These are phyloP conservation scores for Entomophthora muscae DNA, from an alignment of 371 early-diverging fungal species.

Conservation along the genomic window DNA sequence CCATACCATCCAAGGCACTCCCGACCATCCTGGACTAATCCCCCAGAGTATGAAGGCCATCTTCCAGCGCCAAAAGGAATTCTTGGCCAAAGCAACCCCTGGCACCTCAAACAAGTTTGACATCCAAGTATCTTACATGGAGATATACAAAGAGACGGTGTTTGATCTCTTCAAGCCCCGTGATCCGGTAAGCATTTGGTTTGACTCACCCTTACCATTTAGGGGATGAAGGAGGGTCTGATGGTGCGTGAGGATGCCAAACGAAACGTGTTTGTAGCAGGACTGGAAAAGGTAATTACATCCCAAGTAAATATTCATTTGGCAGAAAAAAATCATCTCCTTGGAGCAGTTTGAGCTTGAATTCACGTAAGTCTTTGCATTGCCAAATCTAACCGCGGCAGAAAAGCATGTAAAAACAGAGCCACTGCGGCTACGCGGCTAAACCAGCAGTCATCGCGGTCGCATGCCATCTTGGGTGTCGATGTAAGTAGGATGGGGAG, in stretches of 20 bases:
- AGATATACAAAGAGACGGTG: constrained; percentile 43
- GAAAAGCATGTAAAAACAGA: constrained; percentile 25
- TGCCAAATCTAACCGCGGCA: not conserved
- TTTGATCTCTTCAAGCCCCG: constrained; percentile 30
- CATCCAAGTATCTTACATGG: constrained; percentile 32
- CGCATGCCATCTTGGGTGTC: constrained; percentile 36
- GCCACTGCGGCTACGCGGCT: constrained; percentile 45
- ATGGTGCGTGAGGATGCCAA: constrained; percentile 28
- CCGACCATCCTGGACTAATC: constrained; percentile 32
- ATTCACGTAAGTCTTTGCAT: constrained; percentile 17
- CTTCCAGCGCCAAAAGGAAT: constrained; percentile 13
- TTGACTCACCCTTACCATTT: not conserved
- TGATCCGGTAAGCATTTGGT: constrained; percentile 15
- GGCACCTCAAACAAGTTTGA: not conserved
- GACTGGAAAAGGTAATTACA: constrained; percentile 23
- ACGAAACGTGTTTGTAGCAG: constrained; percentile 30
- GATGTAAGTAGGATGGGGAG: constrained; percentile 11
- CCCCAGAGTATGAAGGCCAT: constrained; percentile 22
- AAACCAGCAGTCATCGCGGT: constrained; percentile 37
- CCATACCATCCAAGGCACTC: constrained; percentile 39
- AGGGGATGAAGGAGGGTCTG: constrained; percentile 14
- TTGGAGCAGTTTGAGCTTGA: constrained; percentile 26
- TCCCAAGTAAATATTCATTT: not conserved
- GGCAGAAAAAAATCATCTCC: constrained; percentile 18
- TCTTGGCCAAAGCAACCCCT: not conserved